A percentile compares a stretch with the other conserved stretches of the same genome.
phyloP scores from a whole-genome alignment of 139 green algal species.

The Chlamydomonas schloesseri region DNA sequence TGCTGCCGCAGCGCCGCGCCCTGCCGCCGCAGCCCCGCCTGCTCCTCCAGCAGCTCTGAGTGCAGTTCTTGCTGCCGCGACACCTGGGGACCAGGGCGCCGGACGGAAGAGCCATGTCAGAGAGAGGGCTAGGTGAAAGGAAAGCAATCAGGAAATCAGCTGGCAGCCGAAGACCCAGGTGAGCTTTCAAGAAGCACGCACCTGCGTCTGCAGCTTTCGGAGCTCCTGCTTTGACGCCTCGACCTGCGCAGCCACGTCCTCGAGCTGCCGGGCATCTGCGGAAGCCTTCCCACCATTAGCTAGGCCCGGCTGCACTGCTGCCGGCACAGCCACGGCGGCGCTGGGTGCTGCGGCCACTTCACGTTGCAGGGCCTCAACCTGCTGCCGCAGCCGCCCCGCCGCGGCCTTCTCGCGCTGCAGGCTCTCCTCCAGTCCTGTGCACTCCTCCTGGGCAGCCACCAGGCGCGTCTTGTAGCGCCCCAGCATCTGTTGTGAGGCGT shows the following conservation, averaged over 20 bases:
- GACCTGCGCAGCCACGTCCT: conserved; percentile 3
- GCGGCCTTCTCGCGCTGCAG: conserved; percentile 41
- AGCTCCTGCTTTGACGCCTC: conserved; percentile 29
- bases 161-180: too few species aligned
- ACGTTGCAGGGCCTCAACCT: conserved; percentile 25
- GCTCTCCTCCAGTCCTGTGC: conserved; percentile 31
- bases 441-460: conserved; percentile 46
- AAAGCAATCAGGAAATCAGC: too few species aligned
- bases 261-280: too few species aligned
- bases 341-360: too few species aligned
- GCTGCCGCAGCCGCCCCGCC: conserved; percentile 24
- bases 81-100: conserved; percentile 14
- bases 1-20: conserved; percentile 8
- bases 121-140: too few species aligned
- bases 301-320: too few species aligned
- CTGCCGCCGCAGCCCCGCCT: conserved; percentile 29
- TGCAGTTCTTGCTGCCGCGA: conserved; percentile 26
- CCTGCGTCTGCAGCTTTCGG: conserved; percentile 33
- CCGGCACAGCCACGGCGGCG: too few species aligned
- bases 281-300: too few species aligned
- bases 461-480: conserved; percentile 43
- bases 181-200: background rate
- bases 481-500: conserved; percentile 10
- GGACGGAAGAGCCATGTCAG: background rate
- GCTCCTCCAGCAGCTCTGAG: conserved; percentile 43